Evolutionary conservation across 1,284 basidiomycete genomes (phyloP), one percentile per base, ranked within the genome.

Genomic region (Erythrobasidium hasegawianum): DNA sequence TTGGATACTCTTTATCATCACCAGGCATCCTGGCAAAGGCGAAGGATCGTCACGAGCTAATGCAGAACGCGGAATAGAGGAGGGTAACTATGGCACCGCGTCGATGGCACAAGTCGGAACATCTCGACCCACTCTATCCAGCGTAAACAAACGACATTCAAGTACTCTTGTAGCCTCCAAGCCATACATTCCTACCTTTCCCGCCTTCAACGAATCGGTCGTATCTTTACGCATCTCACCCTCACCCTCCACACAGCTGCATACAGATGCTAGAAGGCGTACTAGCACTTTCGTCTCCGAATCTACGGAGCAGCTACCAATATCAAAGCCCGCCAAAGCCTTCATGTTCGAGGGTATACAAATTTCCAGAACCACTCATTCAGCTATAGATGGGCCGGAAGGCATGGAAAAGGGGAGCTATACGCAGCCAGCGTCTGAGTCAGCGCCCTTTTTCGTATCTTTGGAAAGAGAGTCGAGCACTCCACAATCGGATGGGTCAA

Each of bases 1-100:
- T 4, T 18, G 40, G 22, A 62, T 66, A 58, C 50, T 70, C 56
- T 71, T 55, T 64, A 54, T 69, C 45, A 61, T 71, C 41, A 70
- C 70, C 2, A 33, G 66, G 2, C 14, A 29, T 2, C 39, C 29
- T 11, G 13, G 24, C 1, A 52, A 54, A 2, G 57, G 67, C 47
- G 64, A 69, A n/a, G 29, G 49, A 0, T 49, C 22, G 8, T 18
- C 43, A n/a, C 43, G 43, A 24, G 16, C 43, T 4, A 24, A 24
- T 24, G 22, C 5, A 18, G 43, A 47, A n/a, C 8, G n/a, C 7
- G 22, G n/a, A 5, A 16, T 5, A 24, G n/a, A 47, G 43, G 22
- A 47, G 4, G 22, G 43, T 24, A 47, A 47, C 43, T 11, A 33
- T 33, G 5, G 33, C 4, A 4, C 5, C 33, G 33, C 33, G 11